Evolutionary conservation across 805 yeast genomes (phyloP).

Genomic region (Grigorovia transvaalensis): DNA sequence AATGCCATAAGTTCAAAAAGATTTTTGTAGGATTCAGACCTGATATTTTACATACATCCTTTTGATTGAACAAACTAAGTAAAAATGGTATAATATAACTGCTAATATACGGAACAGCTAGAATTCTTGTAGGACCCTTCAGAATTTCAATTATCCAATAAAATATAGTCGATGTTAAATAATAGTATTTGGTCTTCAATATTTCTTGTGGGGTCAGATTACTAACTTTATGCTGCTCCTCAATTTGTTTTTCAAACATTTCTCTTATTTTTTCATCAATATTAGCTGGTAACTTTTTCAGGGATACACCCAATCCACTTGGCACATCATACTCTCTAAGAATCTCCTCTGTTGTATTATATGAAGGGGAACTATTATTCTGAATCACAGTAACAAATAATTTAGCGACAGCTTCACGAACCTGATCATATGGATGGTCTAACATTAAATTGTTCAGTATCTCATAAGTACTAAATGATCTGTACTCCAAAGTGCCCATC

Average conservation of each 20-base stretch:
- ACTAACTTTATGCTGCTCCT: slow-evolving; percentile 27
- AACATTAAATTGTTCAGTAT: slow-evolving; percentile 34
- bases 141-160: slow-evolving; percentile 48
- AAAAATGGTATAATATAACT: slow-evolving; percentile 58
- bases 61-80: slow-evolving; percentile 49
- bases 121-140: slow-evolving; percentile 42
- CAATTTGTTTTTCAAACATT: slow-evolving; percentile 37
- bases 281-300: slow-evolving; percentile 23
- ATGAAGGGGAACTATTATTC: slow-evolving; percentile 18
- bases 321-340: slow-evolving; percentile 6
- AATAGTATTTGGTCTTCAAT: slow-evolving; percentile 49
- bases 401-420: slow-evolving; percentile 58
- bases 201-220: slow-evolving; percentile 44
- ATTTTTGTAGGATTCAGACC: slow-evolving; percentile 44
- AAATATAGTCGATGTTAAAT: slow-evolving; percentile 53
- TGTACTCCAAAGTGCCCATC: slow-evolving; percentile 43
- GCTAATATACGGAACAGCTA: slow-evolving; percentile 43
- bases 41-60: slow-evolving; percentile 72
- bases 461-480: slow-evolving; percentile 40
- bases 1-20: slow-evolving; percentile 37
- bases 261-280: slow-evolving; percentile 31
- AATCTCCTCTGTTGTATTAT: slow-evolving; percentile 7
- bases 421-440: slow-evolving; percentile 61
- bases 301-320: slow-evolving; percentile 29
- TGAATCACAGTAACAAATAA: slow-evolving; percentile 32